Conservation (phyloP, 495 filamentous ascomycete genomes). For the Aspergillus bridgeri region DNA sequence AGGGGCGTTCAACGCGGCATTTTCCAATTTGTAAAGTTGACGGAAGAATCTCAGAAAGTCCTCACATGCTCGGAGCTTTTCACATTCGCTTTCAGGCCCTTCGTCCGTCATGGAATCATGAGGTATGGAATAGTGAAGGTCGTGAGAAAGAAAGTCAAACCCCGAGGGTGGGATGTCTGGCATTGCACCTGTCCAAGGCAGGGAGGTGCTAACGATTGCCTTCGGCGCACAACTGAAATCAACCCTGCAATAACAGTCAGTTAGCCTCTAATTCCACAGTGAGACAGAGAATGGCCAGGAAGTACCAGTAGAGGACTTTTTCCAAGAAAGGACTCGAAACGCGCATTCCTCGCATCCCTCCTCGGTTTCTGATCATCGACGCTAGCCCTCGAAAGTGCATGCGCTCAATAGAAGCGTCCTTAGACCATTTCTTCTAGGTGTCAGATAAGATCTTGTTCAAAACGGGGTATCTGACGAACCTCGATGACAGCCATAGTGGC, state of each 20-base stretch:
- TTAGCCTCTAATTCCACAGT: background rate
- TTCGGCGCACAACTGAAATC: conserved; percentile 29
- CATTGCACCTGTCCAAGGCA: conserved; percentile 23
- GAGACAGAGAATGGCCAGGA: background rate
- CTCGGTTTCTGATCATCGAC: conserved; percentile 25
- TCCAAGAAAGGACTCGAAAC: conserved; percentile 21
- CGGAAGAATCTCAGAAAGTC: conserved; percentile 29
- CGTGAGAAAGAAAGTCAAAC: conserved; percentile 19
- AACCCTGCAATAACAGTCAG: conserved; percentile 18
- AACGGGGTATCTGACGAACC: conserved; percentile 12
- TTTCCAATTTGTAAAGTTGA: conserved; percentile 18
- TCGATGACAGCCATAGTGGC: conserved; percentile 34
- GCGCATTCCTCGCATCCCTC: conserved; percentile 26
- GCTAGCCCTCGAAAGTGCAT: conserved; percentile 29
- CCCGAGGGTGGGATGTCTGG: conserved; percentile 18
- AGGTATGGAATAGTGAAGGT: conserved; percentile 18
- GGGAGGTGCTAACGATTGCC: conserved; percentile 23
- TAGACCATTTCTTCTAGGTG: conserved; percentile 28
- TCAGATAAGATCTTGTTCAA: conserved; percentile 9
- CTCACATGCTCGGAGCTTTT: conserved; percentile 23
- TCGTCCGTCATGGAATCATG: conserved; percentile 11
- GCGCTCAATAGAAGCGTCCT: conserved; percentile 27
- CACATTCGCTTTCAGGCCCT: conserved; percentile 18
- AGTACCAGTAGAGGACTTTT: conserved; percentile 29
- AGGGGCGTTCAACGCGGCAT: conserved; percentile 15